Evolutionary conservation across 768 basidiomycete genomes (phyloP), one percentile per base, ranked within the genome.

Genomic region (Piloderma croceum): DNA sequence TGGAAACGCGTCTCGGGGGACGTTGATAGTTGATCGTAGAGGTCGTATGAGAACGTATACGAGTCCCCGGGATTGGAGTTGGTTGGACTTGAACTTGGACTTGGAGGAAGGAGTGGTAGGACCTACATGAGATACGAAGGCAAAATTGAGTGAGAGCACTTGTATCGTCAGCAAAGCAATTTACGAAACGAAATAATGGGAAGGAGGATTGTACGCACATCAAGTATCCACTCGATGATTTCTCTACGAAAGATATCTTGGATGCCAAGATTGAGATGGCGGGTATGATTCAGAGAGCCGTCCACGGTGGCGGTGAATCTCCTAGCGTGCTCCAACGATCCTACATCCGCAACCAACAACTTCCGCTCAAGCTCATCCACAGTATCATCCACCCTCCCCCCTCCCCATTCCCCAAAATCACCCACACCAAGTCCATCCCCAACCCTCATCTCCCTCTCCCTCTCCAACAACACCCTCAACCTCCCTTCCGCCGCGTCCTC

Each of bases 1-100:
- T 83, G 81, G 47, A 82, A 83, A 3, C 79, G 69, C 12, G 81
- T 82, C 43, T 81, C 71, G 0, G 66, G 68, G 0, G 73, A 79
- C 3, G 61, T 68, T 6, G 56, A 54, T 19, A 85, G 65, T 40
- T 83, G 77, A 36, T 81, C 75, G 29, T 62, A 54, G 20, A 83
- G 62, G 39, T 76, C 56, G 25, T 52, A 21, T 56, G 41, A 27
- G 22, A 20, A 11, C 35, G 33, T n/a, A n/a, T n/a, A 34, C n/a
- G 22, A 22, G 24, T 19, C 13, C 9, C 15, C n/a, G 15, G 10
- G 7, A 32, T 12, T 27, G 29, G 18, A 17, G 18, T 12, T 22
- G 21, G 11, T 9, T 22, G 21, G 41, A 17, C 29, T 22, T 13
- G 34, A 36, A 41, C n/a, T 23, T 18, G 45, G 37, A 19, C 21